A percentile compares a stretch with the other conserved stretches of the same genome.
These are phyloP conservation scores for Leptographium procerum DNA, from an alignment of 2,329 filamentous ascomycete species.

Conservation along the genomic window DNA sequence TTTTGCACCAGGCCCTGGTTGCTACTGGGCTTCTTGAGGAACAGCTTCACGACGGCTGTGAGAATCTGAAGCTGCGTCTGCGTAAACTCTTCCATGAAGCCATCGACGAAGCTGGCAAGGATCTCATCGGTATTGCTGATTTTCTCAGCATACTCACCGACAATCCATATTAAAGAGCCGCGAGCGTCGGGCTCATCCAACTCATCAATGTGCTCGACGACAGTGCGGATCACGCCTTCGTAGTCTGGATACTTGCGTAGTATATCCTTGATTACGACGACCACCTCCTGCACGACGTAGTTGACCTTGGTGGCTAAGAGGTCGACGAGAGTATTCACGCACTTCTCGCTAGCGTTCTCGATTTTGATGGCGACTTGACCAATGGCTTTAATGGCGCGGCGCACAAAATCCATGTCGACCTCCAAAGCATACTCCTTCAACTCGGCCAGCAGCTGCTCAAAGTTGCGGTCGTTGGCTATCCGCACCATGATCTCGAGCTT, in stretches of 20 bases:
- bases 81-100: slow-evolving; percentile 91
- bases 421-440: slow-evolving; percentile 96
- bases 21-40: slow-evolving; percentile 90
- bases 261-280: slow-evolving; percentile 99
- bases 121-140: slow-evolving; percentile 98
- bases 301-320: slow-evolving; percentile 96
- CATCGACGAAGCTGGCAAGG: slow-evolving; percentile 78
- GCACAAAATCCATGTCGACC: slow-evolving; percentile 98
- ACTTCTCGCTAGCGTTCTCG: slow-evolving; percentile 86
- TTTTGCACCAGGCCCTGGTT: slow-evolving; percentile 88
- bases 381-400: slow-evolving; percentile 87
- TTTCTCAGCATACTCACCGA: slow-evolving; percentile 98
- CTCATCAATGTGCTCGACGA: slow-evolving; percentile 95
- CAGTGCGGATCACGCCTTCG: slow-evolving; percentile 90
- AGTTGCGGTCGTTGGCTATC: slow-evolving; percentile 95
- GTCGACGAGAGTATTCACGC: slow-evolving; percentile 85
- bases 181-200: slow-evolving; percentile 87
- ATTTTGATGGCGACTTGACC: slow-evolving; percentile 99
- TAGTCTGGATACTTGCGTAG: slow-evolving; percentile 96
- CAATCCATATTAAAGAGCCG: slow-evolving; percentile 93
- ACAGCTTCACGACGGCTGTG: slow-evolving; percentile 93
- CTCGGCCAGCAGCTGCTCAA: slow-evolving; percentile 86
- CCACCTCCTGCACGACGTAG: slow-evolving; percentile 95
- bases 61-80: slow-evolving; percentile 98
- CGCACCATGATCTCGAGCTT: slow-evolving; percentile 99